Conservation (phyloP, 2,329 filamentous ascomycete species). For the Sporothrix schenckii region DNA sequence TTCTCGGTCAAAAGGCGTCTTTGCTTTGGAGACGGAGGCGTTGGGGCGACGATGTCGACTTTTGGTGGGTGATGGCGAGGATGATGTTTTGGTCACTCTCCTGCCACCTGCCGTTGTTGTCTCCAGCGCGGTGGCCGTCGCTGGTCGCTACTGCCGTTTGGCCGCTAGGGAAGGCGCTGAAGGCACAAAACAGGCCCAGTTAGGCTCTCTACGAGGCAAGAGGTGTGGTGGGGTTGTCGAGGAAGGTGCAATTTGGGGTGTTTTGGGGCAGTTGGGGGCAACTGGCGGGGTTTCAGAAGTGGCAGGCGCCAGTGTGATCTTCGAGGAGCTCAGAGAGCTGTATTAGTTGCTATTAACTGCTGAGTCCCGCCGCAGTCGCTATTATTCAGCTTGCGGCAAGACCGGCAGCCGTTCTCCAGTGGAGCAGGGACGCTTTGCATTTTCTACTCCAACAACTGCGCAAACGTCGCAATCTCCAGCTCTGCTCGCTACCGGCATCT, state of each 20-base stretch:
- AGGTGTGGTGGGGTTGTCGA: constrained; percentile 8
- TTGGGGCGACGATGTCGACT: constrained; percentile 17
- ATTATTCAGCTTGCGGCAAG: constrained; percentile 24
- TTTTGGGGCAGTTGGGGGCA: not conserved
- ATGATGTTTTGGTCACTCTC: constrained; percentile 11
- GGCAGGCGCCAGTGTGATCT: constrained; percentile 6
- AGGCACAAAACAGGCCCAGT: not conserved
- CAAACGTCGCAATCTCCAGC: constrained; percentile 3
- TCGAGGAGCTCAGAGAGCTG: not conserved
- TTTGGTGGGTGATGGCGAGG: constrained; percentile 7
- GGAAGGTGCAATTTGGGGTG: not conserved
- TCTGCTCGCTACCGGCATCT: not conserved
- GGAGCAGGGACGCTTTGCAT: not conserved
- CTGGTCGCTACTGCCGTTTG: constrained; percentile 12
- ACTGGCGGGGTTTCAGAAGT: constrained; percentile 19
- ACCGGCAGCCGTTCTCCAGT: not conserved
- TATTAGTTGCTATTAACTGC: too few relatives aligned
- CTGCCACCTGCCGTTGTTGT: constrained; percentile 4
- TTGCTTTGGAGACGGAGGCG: not conserved
- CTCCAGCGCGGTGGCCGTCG: not conserved
- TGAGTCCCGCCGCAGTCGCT: not conserved
- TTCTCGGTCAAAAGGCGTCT: not conserved
- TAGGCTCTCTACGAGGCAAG: not conserved
- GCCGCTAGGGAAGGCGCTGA: not conserved
- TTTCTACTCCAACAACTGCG: not conserved